Percentiles rank a stretch among this genome's conserved stretches.
Evolutionary conservation across 345 rosid species (phyloP).

Genomic region (Angophora floribunda): DNA sequence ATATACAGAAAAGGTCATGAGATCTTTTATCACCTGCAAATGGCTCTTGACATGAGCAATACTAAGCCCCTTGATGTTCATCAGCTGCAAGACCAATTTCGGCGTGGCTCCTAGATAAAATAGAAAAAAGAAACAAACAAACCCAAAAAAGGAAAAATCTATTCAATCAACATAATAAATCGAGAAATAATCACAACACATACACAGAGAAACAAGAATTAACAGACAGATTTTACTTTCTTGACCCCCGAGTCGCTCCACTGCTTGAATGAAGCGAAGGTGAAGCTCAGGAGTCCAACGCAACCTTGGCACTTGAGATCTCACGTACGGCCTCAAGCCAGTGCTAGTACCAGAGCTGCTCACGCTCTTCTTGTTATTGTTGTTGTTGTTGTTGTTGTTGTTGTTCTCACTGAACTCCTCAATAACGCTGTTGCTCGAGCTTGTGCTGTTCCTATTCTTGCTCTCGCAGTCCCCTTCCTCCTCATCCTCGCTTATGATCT

Average conservation of each 20-base stretch:
- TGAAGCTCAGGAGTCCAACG: conserved; percentile 50
- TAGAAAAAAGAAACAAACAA: no score
- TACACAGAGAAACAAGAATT: background rate
- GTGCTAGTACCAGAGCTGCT: background rate
- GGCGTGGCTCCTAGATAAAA: conserved; percentile 32
- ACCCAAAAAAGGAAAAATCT: background rate
- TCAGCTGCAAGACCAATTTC: conserved; percentile 33
- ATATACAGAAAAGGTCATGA: background rate
- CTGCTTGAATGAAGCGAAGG: conserved; percentile 31
- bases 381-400: background rate
- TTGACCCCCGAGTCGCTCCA: conserved; percentile 46
- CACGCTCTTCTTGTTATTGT: background rate
- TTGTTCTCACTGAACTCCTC: conserved; percentile 18
- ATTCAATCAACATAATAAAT: background rate
- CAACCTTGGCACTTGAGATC: conserved; percentile 43
- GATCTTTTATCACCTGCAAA: conserved; percentile 25
- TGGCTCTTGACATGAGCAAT: conserved; percentile 54
- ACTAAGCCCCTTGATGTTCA: conserved; percentile 39
- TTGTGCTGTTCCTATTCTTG: conserved; percentile 15
- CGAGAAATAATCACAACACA: background rate
- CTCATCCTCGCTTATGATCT: conserved; percentile 1
- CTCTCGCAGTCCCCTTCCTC: conserved; percentile 14
- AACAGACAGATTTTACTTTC: conserved; percentile 19
- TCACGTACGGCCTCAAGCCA: conserved; percentile 19
- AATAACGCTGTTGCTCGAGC: conserved; percentile 24